A percentile compares a stretch with the other conserved stretches of the same genome.
Conservation (phyloP, 1,139 yeast species). For the Kodamaea sp. region DNA sequence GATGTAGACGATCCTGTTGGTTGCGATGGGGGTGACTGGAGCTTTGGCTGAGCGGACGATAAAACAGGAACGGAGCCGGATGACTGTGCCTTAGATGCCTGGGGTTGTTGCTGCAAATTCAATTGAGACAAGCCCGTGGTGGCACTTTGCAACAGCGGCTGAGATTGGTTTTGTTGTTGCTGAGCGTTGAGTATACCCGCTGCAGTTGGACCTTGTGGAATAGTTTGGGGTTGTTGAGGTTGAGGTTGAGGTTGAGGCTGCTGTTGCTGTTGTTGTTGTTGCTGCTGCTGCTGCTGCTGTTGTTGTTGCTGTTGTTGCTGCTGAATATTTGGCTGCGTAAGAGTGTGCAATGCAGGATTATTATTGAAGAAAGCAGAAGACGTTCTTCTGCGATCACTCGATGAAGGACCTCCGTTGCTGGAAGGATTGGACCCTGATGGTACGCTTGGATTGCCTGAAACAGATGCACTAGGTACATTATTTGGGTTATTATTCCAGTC, state of each 20-base stretch:
- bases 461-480: slow-evolving; percentile 4
- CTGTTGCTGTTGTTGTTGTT: slow-evolving; percentile 7
- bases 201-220: slow-evolving; percentile 18
- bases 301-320: slow-evolving; percentile 4
- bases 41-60: neutral
- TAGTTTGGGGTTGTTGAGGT: slow-evolving; percentile 3
- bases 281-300: slow-evolving; percentile 13
- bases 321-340: slow-evolving; percentile 9
- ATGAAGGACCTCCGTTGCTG: slow-evolving; percentile 5
- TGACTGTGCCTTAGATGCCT: slow-evolving; percentile 16
- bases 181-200: slow-evolving; percentile 16
- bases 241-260: slow-evolving; percentile 6
- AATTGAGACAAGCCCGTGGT: slow-evolving; percentile 6
- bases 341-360: slow-evolving; percentile 17
- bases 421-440: too few relatives aligned
- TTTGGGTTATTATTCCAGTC: slow-evolving; percentile 16
- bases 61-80: neutral
- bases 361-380: slow-evolving; percentile 37
- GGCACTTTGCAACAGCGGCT: slow-evolving; percentile 7
- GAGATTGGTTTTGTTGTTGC: slow-evolving; percentile 18
- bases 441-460: slow-evolving; percentile 11
- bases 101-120: slow-evolving; percentile 11
- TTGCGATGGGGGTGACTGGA: slow-evolving; percentile 3
- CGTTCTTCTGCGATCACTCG: slow-evolving; percentile 32
- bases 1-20: neutral